A percentile compares a stretch with the other conserved stretches of the same genome.
Conservation (phyloP, 2,329 filamentous ascomycete species). For the Fusarium mundagurra region DNA sequence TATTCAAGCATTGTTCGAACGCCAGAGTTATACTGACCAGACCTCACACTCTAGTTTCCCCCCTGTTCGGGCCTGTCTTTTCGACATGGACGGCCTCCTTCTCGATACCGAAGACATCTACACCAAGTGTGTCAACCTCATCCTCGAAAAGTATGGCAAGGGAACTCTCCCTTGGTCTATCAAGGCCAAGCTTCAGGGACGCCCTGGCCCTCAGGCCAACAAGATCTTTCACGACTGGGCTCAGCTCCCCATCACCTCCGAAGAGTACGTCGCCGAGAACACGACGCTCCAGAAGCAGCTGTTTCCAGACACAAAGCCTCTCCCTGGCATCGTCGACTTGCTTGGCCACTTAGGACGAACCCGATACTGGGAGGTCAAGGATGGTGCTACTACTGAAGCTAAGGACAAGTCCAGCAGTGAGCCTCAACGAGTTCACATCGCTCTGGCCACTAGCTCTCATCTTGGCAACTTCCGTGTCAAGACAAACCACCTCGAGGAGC, state of each 20-base stretch:
- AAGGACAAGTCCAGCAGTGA: conserved; percentile 22
- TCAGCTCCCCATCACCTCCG: conserved; percentile 77
- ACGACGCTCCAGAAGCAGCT: conserved; percentile 72
- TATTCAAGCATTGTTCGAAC: background rate
- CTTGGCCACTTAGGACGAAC: conserved; percentile 68
- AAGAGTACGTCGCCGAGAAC: conserved; percentile 72
- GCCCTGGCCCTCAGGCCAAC: conserved; percentile 63
- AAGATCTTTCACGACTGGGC: conserved; percentile 80
- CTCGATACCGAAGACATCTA: conserved; percentile 94
- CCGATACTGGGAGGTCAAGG: conserved; percentile 58
- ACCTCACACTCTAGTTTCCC: conserved; percentile 68
- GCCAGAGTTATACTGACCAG: conserved; percentile 11
- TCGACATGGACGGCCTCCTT: conserved; percentile 98
- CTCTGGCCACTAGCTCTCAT: conserved; percentile 85
- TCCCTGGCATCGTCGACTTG: conserved; percentile 80
- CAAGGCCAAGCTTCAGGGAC: conserved; percentile 83
- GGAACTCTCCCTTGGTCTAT: conserved; percentile 89
- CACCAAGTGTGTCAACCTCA: conserved; percentile 81
- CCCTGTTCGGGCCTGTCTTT: conserved; percentile 88
- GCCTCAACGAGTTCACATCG: conserved; percentile 72
- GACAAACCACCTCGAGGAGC: conserved; percentile 67
- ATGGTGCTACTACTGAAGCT: conserved; percentile 37
- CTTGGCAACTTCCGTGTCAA: conserved; percentile 79
- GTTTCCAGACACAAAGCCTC: conserved; percentile 79
- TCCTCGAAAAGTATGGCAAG: conserved; percentile 79